These are phyloP conservation scores for Triticum turgidum DNA, from an alignment of 176 grass and related monocot species.

Conservation along the genomic window DNA sequence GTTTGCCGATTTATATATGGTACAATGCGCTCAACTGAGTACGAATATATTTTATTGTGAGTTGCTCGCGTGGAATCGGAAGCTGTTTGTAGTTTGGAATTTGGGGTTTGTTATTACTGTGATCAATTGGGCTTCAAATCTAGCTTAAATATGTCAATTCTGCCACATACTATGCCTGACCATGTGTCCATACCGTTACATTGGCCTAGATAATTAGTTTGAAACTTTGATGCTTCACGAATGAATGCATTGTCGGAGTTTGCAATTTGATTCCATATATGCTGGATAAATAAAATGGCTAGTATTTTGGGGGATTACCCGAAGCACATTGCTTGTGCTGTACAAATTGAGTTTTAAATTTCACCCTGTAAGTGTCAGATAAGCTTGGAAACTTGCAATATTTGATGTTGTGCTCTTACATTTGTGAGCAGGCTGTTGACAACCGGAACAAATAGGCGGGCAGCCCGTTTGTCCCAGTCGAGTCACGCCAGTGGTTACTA, in stretches of 20 bases:
- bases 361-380: background rate
- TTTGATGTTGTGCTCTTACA: conserved; percentile 8
- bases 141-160: background rate
- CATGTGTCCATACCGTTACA: background rate
- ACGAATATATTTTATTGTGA: background rate
- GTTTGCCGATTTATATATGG: background rate
- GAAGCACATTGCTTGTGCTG: background rate
- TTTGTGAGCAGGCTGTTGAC: conserved; percentile 60
- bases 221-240: background rate
- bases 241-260: background rate
- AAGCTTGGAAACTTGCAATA: background rate
- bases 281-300: background rate
- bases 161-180: background rate
- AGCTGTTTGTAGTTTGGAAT: background rate
- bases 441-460: conserved; percentile 51
- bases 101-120: background rate
- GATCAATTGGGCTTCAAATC: conserved; percentile 1
- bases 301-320: background rate
- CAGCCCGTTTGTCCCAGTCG: conserved; percentile 51
- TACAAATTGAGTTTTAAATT: background rate
- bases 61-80: background rate
- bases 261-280: background rate
- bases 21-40: background rate
- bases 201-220: background rate
- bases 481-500: conserved; percentile 34